Evolutionary conservation across 148 eudicot genomes (phyloP), one percentile per base, ranked within the genome.

Genomic region (Persicaria tinctoria): DNA sequence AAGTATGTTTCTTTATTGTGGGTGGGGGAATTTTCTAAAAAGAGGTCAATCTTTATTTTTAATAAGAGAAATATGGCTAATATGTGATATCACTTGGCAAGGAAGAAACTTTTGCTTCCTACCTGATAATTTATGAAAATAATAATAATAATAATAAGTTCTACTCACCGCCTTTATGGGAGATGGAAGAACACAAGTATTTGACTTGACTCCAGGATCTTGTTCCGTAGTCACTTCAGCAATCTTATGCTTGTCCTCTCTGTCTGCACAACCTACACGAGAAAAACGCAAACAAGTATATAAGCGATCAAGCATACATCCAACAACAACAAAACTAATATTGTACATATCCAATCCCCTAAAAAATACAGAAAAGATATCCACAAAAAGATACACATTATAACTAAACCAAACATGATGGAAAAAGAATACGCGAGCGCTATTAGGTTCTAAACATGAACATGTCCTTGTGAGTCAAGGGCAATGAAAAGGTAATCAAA

Each of bases 151-250:
- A 6, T 64, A 41, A 6, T 12, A 64, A 64, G 46, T 64, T 64
- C 70, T 11, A 10, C 70, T 64, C 70, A 64, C 70, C 70, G 27
- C 38, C 12, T 64, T 38, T n/a, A 41, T 64, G 47, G n/a, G n/a
- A 64, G 70, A 64, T 64, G 70, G 47, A 64, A 41, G 13, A 5
- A 64, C 38, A 64, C 17, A 14, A 64, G 41, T 46, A 64, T 64
- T 38, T 64, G 70, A 41, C 70, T 64, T 41, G 70, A 46, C 46
- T 64, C 17, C 70, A 64, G 8, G 70, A 64, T 46, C 41, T 4
- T 38, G 46, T 64, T 64, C 70, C 41, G 70, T 12, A 64, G 70
- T 41, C 8, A 64, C 70, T 64, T 17, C 18, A 38, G 7, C 70
- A 41, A 38, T 38, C 70, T 64, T n/a, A 64, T 4, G 46, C 17